Base-by-base conservation (phyloP, 306 rosid species). In the Sindora glabra region DNA sequence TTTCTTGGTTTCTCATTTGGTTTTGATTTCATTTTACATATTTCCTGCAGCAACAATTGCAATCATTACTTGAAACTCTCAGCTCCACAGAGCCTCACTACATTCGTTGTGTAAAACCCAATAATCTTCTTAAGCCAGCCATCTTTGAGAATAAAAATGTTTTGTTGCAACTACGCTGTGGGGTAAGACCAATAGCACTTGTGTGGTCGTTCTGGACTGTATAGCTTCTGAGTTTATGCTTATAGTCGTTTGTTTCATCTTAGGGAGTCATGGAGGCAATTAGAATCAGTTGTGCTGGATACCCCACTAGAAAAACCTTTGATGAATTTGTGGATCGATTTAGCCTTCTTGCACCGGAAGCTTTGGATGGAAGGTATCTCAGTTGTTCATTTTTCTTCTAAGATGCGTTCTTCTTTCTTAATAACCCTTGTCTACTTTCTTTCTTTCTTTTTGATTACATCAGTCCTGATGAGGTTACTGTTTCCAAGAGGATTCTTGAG, bases 241-340 rank as follows among this genome's bases (percentile, higher is more conserved):
- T 71, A 37, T 42, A 62, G 7, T 49, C 17, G 22, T 42, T n/a
- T 52, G 45, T 48, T 39, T 55, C 26, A 30, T 57, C 60, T 42
- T 57, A 94, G 99, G 99, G 99, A 64, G 99, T 94, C 65, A 94
- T 94, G 99, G 99, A 94, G 69, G 99, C 99, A 66, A 94, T 94
- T 54, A 84, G 99, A 80, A 94, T 94, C 53, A 94, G 99, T 71
- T 94, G 99, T 65, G 99, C 99, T n/a, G 99, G 99, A 52, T 94
- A 62, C 75, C 99, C 99, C 19, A 89, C 99, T 46, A 86, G 99
- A 78, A 94, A 89, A 77, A 44, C 91, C n/a, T 94, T 94, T 67
- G 97, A 65, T 58, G 99, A 94, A 67, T 94, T 94, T 75, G 79
- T 70, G 39, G 94, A 94, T 56, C 84, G 99, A 65, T 94, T 94